These are phyloP conservation scores for Santalum album DNA, from an alignment of 164 flowering plant species.

Conservation along the genomic window DNA sequence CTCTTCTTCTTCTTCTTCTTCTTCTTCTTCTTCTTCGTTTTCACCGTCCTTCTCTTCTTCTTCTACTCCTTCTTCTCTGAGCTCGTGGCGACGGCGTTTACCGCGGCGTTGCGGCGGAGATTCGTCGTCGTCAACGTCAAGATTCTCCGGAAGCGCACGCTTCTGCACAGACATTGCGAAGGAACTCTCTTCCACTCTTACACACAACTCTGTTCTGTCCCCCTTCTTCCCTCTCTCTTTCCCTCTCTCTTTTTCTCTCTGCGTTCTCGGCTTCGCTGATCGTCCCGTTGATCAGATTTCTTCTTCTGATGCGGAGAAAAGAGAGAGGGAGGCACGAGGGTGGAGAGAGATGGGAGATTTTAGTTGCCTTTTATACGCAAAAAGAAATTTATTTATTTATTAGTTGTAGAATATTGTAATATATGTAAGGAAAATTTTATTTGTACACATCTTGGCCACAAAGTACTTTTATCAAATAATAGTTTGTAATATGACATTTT, in stretches of 20 bases:
- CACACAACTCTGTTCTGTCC: neutral
- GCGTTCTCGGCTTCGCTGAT: too few relatives aligned
- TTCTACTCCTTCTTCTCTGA: constrained; percentile 8
- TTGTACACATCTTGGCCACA: too few relatives aligned
- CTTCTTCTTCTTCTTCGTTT: constrained; percentile 1
- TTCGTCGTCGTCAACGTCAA: constrained; percentile 2
- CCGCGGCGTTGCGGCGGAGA: neutral
- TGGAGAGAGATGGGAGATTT: neutral
- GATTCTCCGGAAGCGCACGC: constrained; percentile 18
- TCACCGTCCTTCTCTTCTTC: neutral
- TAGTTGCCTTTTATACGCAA: too few relatives aligned
- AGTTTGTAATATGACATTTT: too few relatives aligned
- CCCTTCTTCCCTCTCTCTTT: neutral
- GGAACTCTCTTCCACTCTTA: too few relatives aligned
- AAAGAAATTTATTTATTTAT: too few relatives aligned
- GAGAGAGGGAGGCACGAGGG: constrained; percentile 6
- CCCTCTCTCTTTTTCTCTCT: neutral
- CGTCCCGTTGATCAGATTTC: too few relatives aligned
- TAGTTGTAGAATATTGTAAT: too few relatives aligned
- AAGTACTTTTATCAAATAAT: too few relatives aligned
- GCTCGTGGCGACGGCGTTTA: constrained; percentile 13
- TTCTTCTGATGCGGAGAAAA: neutral
- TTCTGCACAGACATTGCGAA: constrained; percentile 29
- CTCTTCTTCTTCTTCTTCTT: neutral
- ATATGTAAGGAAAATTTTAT: too few relatives aligned